A percentile compares a stretch with the other conserved stretches of the same genome.
Conservation (phyloP, 2,329 filamentous ascomycete species). For the Penicillium concentricum region DNA sequence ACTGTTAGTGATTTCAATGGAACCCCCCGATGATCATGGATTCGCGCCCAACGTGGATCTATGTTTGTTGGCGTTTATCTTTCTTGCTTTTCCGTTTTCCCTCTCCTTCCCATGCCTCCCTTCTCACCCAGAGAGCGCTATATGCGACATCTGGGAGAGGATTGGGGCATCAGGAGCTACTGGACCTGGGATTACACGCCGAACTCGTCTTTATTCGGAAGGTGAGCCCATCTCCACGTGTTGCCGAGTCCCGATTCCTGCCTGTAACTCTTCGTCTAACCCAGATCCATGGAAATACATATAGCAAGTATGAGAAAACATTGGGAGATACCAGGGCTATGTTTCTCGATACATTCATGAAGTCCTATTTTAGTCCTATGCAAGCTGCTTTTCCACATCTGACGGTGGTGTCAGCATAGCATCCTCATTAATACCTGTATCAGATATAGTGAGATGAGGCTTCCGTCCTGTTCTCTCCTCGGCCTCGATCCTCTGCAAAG, state of each 20-base stretch:
- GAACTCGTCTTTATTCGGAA: neutral
- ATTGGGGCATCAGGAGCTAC: neutral
- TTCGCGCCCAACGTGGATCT: constrained; percentile 6
- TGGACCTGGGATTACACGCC: neutral
- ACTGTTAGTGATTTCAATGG: constrained; percentile 9
- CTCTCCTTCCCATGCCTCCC: constrained; percentile 17
- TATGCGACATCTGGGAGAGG: constrained; percentile 40
- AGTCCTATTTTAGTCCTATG: constrained; percentile 10
- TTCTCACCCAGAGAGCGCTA: constrained; percentile 41
- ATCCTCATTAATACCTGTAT: neutral
- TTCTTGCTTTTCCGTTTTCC: constrained; percentile 19
- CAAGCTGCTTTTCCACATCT: constrained; percentile 29
- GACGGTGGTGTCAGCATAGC: constrained; percentile 33
- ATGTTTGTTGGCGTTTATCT: constrained; percentile 14
- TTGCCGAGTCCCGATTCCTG: neutral
- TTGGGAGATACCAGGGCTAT: neutral
- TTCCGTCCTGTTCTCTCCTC: constrained; percentile 11
- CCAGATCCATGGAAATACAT: neutral
- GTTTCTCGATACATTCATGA: neutral
- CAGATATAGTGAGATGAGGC: constrained; percentile 1
- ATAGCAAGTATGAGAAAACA: neutral
- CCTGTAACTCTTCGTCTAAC: neutral
- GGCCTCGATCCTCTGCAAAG: constrained; percentile 8
- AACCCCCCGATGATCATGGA: constrained; percentile 10
- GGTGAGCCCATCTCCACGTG: neutral